phyloP scores from a whole-genome alignment of 225 moss, liverwort and hornwort genomes.

The Neckera pumila region DNA sequence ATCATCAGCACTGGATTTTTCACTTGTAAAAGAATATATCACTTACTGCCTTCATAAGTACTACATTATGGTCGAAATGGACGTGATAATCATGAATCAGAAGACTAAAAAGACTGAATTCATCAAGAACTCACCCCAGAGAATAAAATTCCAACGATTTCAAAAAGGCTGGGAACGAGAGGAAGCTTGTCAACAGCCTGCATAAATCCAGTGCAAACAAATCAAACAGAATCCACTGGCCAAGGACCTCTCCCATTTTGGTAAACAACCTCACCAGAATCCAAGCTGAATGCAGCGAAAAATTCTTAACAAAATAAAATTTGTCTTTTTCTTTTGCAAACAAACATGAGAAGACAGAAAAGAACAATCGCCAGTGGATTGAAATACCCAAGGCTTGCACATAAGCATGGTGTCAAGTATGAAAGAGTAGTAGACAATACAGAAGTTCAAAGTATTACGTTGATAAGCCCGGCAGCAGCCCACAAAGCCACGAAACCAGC shows the following conservation, averaged over 20 bases:
- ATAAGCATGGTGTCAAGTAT: background rate
- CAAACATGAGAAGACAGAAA: background rate
- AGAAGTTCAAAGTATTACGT: conserved; percentile 20
- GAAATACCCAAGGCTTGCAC: background rate
- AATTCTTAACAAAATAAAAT: background rate
- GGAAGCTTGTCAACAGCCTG: conserved; percentile 93
- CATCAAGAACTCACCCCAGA: conserved; percentile 49
- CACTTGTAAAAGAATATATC: background rate
- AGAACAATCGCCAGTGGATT: background rate
- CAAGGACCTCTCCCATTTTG: background rate
- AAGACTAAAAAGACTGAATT: background rate
- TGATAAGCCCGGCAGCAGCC: conserved; percentile 66
- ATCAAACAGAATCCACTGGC: background rate
- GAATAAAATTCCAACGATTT: conserved; percentile 77
- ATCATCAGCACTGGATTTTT: background rate
- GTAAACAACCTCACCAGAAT: background rate
- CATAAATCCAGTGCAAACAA: background rate
- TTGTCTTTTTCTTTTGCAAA: background rate
- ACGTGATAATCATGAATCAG: background rate
- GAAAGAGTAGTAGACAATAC: background rate
- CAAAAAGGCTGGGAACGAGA: conserved; percentile 57
- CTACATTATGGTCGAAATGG: background rate
- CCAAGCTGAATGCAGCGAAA: background rate
- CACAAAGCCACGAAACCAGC: conserved; percentile 58
- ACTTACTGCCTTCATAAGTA: background rate